Conservation (phyloP, 2,329 filamentous ascomycete species). For the Ascochyta viciae-villosae region DNA sequence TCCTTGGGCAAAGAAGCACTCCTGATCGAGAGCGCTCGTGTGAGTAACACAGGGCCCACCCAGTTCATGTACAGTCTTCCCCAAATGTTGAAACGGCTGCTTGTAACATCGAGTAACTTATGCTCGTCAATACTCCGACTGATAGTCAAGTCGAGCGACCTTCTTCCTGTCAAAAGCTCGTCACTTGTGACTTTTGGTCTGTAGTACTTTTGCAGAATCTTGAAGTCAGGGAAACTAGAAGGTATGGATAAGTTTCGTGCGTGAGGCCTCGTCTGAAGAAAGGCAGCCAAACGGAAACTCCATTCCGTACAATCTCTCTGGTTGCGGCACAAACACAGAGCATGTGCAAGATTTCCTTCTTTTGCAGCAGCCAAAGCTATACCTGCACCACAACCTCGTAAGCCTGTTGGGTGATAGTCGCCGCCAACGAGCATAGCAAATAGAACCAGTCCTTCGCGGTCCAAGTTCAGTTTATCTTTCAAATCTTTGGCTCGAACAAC, state of each 20-base stretch:
- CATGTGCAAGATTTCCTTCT: conserved; percentile 35
- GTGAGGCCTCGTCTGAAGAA: conserved; percentile 8
- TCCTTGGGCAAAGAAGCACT: conserved; percentile 18
- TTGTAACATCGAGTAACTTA: conserved; percentile 45
- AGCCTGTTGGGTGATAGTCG: conserved; percentile 50
- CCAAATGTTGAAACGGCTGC: conserved; percentile 48
- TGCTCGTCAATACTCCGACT: conserved; percentile 40
- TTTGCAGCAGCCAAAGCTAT: conserved; percentile 38
- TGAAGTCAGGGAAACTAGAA: conserved; percentile 28
- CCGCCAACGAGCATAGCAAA: conserved; percentile 53
- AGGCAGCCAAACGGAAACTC: conserved; percentile 31
- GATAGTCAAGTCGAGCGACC: conserved; percentile 40
- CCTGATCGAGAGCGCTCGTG: conserved; percentile 25
- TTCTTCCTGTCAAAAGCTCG: conserved; percentile 37
- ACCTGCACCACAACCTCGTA: conserved; percentile 46
- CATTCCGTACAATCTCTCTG: conserved; percentile 34
- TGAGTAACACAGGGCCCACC: conserved; percentile 48
- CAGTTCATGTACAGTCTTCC: conserved; percentile 49
- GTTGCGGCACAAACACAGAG: conserved; percentile 32
- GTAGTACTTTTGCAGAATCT: conserved; percentile 48
- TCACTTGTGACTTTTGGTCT: conserved; percentile 44
- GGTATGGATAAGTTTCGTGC: conserved; percentile 20
- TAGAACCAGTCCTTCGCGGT: conserved; percentile 48
- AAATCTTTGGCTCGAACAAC: conserved; percentile 43
- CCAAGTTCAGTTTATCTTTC: conserved; percentile 35